Evolutionary conservation across 1,284 basidiomycete species (phyloP), one percentile per base, ranked within the genome.

Genomic region (Fomitopsis schrenkii): DNA sequence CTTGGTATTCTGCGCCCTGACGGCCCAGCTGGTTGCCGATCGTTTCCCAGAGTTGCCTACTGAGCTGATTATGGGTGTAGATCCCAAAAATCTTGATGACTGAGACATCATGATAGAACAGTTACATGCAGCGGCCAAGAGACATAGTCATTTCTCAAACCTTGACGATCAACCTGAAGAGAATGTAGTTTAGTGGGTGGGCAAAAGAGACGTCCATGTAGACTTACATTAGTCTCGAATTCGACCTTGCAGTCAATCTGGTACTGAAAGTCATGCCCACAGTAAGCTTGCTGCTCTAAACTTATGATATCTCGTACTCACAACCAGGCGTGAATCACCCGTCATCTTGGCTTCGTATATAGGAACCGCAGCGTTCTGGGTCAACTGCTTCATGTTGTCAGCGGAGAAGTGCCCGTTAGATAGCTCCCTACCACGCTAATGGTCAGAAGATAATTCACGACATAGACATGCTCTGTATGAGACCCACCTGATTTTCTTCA

Each of bases 291-390:
- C 12, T 45, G 30, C 30, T 45, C 35, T 17, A 41, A 40, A 35
- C 17, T 48, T 36, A 30, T 26, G 22, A 9, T 19, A 6, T 17
- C 17, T 1, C 44, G 15, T 8, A 72, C 83, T 19, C 67, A 89
- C 87, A n/a, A 90, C 79, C 3, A 90, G 73, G 5, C 87, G 78
- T 26, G 79, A 72, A 67, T 88, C 85, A 0, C 35, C 79, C 65
- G 84, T 86, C 81, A 89, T 84, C 69, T 88, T 88, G 0, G 88
- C 87, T 26, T 48, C 46, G 58, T 80, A 89, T 5, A 90, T 81
- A 0, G 87, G 86, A 3, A 73, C 71, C 10, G 80, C 80, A 7
- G 72, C 72, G 38, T 75, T 70, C 0, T 74, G 79, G 41, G 77
- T 84, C 19, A 90, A 72, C 17, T 78, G 72, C 70, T 87, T 89